Base-by-base conservation (phyloP, 2,329 filamentous ascomycete genomes). In the Colletotrichum lindemuthianum region DNA sequence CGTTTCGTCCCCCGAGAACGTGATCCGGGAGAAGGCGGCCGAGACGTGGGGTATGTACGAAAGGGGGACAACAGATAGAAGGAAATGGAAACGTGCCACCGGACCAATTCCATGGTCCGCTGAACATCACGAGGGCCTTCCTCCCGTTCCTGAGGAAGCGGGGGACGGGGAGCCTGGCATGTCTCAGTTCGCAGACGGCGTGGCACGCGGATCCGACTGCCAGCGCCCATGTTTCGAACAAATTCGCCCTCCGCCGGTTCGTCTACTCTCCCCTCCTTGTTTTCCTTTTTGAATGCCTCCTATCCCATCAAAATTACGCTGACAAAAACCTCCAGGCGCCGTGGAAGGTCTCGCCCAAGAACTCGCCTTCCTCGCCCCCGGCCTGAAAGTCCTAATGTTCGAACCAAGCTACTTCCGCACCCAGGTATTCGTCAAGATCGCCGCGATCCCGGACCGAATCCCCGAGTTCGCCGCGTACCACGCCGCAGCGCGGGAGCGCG, bases 361-460 rank as follows among this genome's bases (percentile, higher is more conserved):
- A 8, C 53, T 58, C 11, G 13, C 64, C 72, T 4, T 66, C 72
- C 56, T 72, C 13, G 55, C 71, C 2, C 70, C 72, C 0, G 74
- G 72, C 1, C 68, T 83, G 37, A 72, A 76, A 16, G 69, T 78
- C 0, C 68, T 79, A 1, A 68, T 80, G 0, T 69, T 82, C 3
- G 79, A 81, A 52, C 80, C 84, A 0, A 84, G 84, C 0, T 82
- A 79, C 57, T 84, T 82, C 61, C 72, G 77, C 2, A 84, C 80
- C 0, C 71, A 72, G 0, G 60, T 33, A 24, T 53, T 59, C 13
- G 15, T 24, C 55, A 59, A 59, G 36, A 15, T 49, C 7, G 12
- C 34, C 15, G 11, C 10, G 3, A 41, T 53, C 3, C 55, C 32
- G 13, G 11, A 34, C 10, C 55, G 41, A 12, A 24, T 59, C 12